Conservation (phyloP, 1,284 basidiomycete species). For the Ceratobasidium sp. region DNA sequence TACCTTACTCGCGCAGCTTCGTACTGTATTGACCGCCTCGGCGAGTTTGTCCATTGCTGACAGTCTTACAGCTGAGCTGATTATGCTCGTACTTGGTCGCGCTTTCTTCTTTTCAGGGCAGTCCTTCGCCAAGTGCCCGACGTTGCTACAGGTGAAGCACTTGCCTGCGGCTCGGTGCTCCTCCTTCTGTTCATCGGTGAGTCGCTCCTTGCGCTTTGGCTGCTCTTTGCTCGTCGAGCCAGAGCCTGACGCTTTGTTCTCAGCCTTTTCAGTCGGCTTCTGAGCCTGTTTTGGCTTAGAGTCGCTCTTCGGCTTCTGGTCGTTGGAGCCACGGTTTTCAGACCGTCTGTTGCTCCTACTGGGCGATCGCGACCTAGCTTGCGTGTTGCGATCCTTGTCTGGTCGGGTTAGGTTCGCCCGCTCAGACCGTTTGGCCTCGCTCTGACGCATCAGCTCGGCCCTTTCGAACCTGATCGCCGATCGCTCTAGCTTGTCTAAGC, state of each 20-base stretch:
- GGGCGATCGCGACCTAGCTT: background rate
- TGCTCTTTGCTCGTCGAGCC: background rate
- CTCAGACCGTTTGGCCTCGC: background rate
- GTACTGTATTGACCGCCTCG: background rate
- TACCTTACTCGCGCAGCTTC: background rate
- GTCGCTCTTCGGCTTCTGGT: background rate
- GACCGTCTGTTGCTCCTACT: background rate
- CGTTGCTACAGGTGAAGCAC: conserved; percentile 37
- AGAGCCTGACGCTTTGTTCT: background rate
- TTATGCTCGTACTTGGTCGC: background rate
- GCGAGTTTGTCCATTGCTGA: background rate
- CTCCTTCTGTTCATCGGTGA: conserved; percentile 17
- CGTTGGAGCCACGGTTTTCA: background rate
- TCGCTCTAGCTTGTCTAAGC: conserved; percentile 11
- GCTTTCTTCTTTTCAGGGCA: conserved; percentile 38
- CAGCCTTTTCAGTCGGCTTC: background rate
- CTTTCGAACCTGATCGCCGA: conserved; percentile 44
- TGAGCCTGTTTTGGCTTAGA: background rate
- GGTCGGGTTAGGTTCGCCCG: background rate
- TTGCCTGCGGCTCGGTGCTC: conserved; percentile 41
- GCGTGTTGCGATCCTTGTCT: background rate
- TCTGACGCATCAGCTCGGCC: conserved; percentile 17
- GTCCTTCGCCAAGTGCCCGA: conserved; percentile 33
- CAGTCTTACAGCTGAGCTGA: conserved; percentile 1
- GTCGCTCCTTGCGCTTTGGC: background rate